Percentiles rank a stretch among this genome's conserved stretches.
Evolutionary conservation across 371 early-diverging fungal genomes (phyloP).

Genomic region (Mucor lusitanicus): DNA sequence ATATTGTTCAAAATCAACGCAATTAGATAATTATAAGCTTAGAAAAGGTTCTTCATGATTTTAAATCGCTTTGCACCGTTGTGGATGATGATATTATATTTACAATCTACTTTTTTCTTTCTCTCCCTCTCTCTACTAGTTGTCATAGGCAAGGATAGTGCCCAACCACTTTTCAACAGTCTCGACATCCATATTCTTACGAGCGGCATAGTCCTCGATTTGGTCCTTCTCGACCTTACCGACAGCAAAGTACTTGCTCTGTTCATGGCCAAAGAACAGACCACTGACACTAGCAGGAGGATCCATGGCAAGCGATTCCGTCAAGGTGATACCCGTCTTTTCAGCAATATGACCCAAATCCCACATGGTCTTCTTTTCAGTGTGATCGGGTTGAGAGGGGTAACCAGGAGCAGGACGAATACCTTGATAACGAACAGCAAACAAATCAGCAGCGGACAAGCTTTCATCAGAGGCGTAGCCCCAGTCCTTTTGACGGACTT

Average conservation of each 20-base stretch:
- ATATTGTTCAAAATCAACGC: too few species aligned
- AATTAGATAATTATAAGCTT: too few species aligned
- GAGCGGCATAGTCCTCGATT: conserved; percentile 72
- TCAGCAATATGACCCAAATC: conserved; percentile 72
- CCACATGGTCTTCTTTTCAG: conserved; percentile 93
- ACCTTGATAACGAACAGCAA: conserved; percentile 89
- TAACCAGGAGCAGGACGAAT: conserved; percentile 94
- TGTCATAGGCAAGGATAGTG: conserved; percentile 82
- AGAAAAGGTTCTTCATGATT: too few species aligned
- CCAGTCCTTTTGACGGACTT: conserved; percentile 84
- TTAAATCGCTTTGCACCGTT: too few species aligned
- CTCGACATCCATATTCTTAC: conserved; percentile 71
- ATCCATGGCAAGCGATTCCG: conserved; percentile 90
- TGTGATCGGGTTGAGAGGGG: conserved; percentile 88
- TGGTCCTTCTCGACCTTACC: conserved; percentile 93
- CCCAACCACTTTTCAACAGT: conserved; percentile 86
- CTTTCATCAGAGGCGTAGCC: conserved; percentile 82
- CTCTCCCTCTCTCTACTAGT: background rate
- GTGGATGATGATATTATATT: too few species aligned
- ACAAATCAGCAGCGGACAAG: conserved; percentile 74
- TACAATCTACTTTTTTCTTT: background rate
- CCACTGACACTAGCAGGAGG: conserved; percentile 89
- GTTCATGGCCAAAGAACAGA: conserved; percentile 74
- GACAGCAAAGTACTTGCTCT: conserved; percentile 89
- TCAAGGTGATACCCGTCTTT: conserved; percentile 80